phyloP scores from a whole-genome alignment of 2,329 filamentous ascomycete genomes.

The Alternaria novae-zelandiae region DNA sequence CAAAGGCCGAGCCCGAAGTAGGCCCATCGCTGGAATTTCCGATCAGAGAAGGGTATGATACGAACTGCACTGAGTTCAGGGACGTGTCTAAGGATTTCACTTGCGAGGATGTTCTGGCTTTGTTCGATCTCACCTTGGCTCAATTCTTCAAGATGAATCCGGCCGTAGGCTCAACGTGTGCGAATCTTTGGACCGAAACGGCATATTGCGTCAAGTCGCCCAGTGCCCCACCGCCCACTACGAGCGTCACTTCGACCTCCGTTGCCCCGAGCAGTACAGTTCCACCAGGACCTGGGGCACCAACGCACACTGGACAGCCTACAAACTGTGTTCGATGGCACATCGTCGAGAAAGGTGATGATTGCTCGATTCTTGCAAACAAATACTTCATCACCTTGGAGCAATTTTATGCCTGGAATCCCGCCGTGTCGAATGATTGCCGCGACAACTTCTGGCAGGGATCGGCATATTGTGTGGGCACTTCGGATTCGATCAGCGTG shows the following conservation, averaged over 20 bases:
- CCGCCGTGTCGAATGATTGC: neutral
- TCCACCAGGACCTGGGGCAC: neutral
- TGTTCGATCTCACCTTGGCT: slow-evolving; percentile 1
- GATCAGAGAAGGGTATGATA: slow-evolving; percentile 13
- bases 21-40: slow-evolving; percentile 1
- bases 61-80: slow-evolving; percentile 4
- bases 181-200: neutral
- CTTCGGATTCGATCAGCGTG: slow-evolving; percentile 1
- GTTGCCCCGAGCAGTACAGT: neutral
- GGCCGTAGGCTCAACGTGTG: neutral
- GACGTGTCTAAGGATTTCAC: too few species aligned
- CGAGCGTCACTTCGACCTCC: too few species aligned
- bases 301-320: slow-evolving; percentile 3
- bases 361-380: neutral
- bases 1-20: too few species aligned
- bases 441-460: neutral
- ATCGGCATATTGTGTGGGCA: slow-evolving; percentile 1
- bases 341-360: neutral
- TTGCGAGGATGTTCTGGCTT: too few species aligned
- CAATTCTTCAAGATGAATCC: slow-evolving; percentile 10
- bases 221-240: too few species aligned
- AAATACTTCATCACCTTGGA: neutral
- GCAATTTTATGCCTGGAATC: slow-evolving; percentile 2
- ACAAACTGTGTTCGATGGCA: slow-evolving; percentile 1
- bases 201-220: neutral